Conservation (phyloP, 495 filamentous ascomycete species). For the Penicillium pulvis region DNA sequence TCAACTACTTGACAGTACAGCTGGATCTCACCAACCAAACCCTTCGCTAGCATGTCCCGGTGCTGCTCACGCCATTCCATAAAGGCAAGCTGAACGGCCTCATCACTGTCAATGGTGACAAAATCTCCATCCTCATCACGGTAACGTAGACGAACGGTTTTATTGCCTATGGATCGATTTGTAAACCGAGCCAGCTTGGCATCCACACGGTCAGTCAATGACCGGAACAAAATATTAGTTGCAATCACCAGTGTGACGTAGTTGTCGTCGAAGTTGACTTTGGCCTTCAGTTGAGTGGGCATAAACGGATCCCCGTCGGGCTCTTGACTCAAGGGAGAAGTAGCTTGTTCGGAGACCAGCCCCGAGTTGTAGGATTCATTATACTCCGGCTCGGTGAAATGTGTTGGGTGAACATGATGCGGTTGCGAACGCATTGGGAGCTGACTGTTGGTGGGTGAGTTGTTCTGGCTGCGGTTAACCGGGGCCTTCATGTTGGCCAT, state of each 20-base stretch:
- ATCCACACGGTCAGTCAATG: constrained; percentile 94
- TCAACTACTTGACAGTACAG: constrained; percentile 65
- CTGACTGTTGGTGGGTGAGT: constrained; percentile 57
- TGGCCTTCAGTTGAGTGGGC: constrained; percentile 83
- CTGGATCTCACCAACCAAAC: constrained; percentile 81
- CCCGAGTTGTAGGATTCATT: constrained; percentile 31
- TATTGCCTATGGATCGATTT: constrained; percentile 73
- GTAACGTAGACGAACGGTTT: constrained; percentile 81
- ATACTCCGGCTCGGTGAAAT: constrained; percentile 46
- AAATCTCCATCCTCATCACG: constrained; percentile 90
- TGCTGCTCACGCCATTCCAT: constrained; percentile 85
- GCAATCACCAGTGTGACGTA: constrained; percentile 92
- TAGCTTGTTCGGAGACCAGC: constrained; percentile 39
- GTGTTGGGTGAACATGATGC: constrained; percentile 30
- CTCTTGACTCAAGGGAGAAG: constrained; percentile 39
- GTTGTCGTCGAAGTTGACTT: constrained; percentile 79
- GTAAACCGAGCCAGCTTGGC: constrained; percentile 86
- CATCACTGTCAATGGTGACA: constrained; percentile 89
- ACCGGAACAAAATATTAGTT: constrained; percentile 90
- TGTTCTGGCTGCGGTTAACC: constrained; percentile 68
- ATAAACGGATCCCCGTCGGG: constrained; percentile 42
- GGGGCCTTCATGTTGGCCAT: constrained; percentile 60
- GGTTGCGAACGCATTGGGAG: constrained; percentile 50
- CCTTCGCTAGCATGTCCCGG: constrained; percentile 60
- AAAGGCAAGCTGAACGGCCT: constrained; percentile 92